These are phyloP conservation scores for Elaeagnus macrophylla DNA, from an alignment of 306 rosid genomes.

Conservation along the genomic window DNA sequence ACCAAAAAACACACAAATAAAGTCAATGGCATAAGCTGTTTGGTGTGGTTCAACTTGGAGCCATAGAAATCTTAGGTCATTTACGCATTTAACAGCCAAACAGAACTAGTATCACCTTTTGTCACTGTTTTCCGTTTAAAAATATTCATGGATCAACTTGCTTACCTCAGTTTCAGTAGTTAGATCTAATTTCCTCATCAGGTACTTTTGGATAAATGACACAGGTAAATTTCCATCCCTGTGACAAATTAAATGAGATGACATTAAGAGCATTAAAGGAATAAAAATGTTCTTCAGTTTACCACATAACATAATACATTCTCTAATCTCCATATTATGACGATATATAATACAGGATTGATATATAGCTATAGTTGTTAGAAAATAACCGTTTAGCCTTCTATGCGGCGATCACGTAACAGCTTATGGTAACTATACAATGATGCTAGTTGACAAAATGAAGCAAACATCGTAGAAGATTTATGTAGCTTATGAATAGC, in stretches of 20 bases:
- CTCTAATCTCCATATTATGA: not conserved
- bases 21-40: not conserved
- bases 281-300: not conserved
- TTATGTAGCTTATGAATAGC: not conserved
- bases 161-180: conserved; percentile 62
- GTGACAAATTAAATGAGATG: conserved; percentile 18
- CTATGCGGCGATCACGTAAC: no score
- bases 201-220: conserved; percentile 50
- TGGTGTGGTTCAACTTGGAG: not conserved
- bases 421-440: not conserved
- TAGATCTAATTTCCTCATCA: conserved; percentile 57
- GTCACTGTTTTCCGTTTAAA: not conserved
- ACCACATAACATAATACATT: not conserved
- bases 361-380: not conserved
- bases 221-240: conserved; percentile 63
- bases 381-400: no score
- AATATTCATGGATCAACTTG: not conserved
- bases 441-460: not conserved
- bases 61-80: not conserved
- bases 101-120: not conserved
- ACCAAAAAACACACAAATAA: no score
- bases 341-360: not conserved
- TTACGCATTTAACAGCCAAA: not conserved
- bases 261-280: conserved; percentile 11
- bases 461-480: not conserved